A percentile compares a stretch with the other conserved stretches of the same genome.
phyloP scores from a whole-genome alignment of 257 asterid genomes.

The Solanum sejunctum region DNA sequence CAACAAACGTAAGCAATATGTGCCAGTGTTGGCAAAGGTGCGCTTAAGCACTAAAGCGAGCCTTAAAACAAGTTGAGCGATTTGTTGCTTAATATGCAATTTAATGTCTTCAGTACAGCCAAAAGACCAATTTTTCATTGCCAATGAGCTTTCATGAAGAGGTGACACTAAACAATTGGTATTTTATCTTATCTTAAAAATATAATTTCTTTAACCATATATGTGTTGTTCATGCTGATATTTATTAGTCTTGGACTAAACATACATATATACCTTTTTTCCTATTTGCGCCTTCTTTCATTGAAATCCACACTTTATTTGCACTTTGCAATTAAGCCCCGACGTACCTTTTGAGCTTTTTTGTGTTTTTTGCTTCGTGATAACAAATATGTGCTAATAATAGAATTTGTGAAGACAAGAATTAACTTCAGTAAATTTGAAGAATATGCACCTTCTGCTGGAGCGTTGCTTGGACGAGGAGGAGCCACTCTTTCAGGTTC shows the following conservation, averaged over 20 bases:
- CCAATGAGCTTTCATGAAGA: not conserved
- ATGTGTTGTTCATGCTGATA: too few species aligned
- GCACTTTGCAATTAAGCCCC: too few species aligned
- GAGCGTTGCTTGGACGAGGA: conserved; percentile 43
- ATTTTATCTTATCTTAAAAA: not conserved
- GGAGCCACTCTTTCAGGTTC: conserved; percentile 73
- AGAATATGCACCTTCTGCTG: conserved; percentile 40
- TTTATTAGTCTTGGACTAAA: too few species aligned
- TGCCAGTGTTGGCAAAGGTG: not conserved
- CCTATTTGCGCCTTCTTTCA: too few species aligned
- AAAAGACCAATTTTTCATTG: not conserved
- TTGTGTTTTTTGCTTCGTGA: not conserved
- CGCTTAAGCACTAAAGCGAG: not conserved
- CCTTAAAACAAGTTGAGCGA: not conserved
- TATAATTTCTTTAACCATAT: too few species aligned
- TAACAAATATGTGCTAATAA: not conserved
- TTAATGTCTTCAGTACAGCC: not conserved
- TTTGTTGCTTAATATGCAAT: not conserved
- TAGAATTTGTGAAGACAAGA: not conserved
- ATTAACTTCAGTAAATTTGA: not conserved
- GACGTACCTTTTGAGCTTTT: too few species aligned
- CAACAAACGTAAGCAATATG: not conserved
- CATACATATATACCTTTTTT: too few species aligned
- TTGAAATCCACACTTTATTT: too few species aligned
- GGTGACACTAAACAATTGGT: not conserved